Percentiles rank a stretch among this genome's conserved stretches.
Evolutionary conservation across 2,329 filamentous ascomycete genomes (phyloP).

Genomic region (Botrytis aclada): DNA sequence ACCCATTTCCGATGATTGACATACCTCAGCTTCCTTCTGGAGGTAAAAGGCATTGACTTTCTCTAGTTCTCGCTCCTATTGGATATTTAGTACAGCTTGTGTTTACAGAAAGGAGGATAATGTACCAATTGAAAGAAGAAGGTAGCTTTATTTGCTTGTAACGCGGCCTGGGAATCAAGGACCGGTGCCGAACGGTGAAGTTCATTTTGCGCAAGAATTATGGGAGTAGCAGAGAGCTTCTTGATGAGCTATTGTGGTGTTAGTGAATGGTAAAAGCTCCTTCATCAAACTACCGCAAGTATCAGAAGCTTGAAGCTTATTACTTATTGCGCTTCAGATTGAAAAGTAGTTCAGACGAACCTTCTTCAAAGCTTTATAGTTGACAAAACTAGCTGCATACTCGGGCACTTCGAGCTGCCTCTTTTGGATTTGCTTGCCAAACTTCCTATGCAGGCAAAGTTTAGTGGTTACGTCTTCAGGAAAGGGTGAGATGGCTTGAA

Average conservation of each 20-base stretch:
- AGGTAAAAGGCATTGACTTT: slow-evolving; percentile 98
- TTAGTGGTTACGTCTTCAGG: slow-evolving; percentile 19
- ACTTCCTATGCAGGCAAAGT: slow-evolving; percentile 68
- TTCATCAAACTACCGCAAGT: not conserved
- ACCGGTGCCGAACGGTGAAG: slow-evolving; percentile 46
- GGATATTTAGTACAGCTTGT: slow-evolving; percentile 41
- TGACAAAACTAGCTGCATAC: slow-evolving; percentile 98
- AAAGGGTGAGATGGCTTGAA: not conserved
- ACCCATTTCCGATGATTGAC: slow-evolving; percentile 33
- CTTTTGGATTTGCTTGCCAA: slow-evolving; percentile 99
- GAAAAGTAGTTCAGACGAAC: slow-evolving; percentile 46
- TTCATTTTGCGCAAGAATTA: slow-evolving; percentile 73
- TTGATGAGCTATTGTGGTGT: slow-evolving; percentile 78
- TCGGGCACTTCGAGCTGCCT: slow-evolving; percentile 98
- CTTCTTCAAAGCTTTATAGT: slow-evolving; percentile 99
- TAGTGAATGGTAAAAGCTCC: slow-evolving; percentile 28
- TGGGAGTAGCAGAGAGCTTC: slow-evolving; percentile 88
- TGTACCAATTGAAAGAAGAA: slow-evolving; percentile 97
- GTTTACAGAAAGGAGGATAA: slow-evolving; percentile 22
- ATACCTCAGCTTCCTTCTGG: slow-evolving; percentile 95
- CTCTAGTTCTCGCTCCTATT: slow-evolving; percentile 90
- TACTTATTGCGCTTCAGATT: slow-evolving; percentile 16
- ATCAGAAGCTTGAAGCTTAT: not conserved
- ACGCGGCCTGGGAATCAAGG: slow-evolving; percentile 76
- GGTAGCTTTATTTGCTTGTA: slow-evolving; percentile 96